Evolutionary conservation across 2,329 filamentous ascomycete genomes (phyloP), one percentile per base, ranked within the genome.

Genomic region (Xylariaceae sp.): DNA sequence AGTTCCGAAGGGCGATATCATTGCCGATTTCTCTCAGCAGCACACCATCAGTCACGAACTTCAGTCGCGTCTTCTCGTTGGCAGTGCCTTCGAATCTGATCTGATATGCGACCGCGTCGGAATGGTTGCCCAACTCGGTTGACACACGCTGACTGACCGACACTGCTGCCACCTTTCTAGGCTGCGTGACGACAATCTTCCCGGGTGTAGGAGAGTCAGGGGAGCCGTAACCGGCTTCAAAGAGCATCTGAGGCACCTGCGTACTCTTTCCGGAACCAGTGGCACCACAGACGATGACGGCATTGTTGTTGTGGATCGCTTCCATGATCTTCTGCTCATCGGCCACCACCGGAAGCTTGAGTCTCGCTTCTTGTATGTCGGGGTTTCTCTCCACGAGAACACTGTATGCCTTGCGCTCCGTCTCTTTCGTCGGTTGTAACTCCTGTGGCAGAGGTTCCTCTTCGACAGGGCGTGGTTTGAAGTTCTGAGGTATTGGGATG

Each of bases 1-100:
- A 98, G 53, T 94, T 94, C 34, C 75, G 78, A 31, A 98, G 66
- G 0, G 87, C 74, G 55, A 97, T 88, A 58, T 98, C 92, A 49
- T 92, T 82, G 1, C 86, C 82, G 38, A 96, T 83, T 62, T 98
- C 92, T 40, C 92, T 82, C 8, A 98, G 74, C 43, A 98, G 69
- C 18, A 98, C 88, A 73, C 92, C 92, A 62, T 98, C 92, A 0
- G 92, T 98, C 89, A 98, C 96, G 66, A 97, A 98, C 61, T 98
- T 98, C 60, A 98, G 78, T 5, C 87, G 85, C 0, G 92, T 98
- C 36, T 88, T 83, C 18, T 80, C 70, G 34, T 81, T 78, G 2
- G 85, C 81, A 0, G 82, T 90, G 34, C 84, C 88, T 57, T 98
- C 92, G 50, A 97, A 98, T 16, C 94, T 84, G 53, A 98, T 96